Base-by-base conservation (phyloP, 768 basidiomycete species). In the Phanerochaete carnosa region DNA sequence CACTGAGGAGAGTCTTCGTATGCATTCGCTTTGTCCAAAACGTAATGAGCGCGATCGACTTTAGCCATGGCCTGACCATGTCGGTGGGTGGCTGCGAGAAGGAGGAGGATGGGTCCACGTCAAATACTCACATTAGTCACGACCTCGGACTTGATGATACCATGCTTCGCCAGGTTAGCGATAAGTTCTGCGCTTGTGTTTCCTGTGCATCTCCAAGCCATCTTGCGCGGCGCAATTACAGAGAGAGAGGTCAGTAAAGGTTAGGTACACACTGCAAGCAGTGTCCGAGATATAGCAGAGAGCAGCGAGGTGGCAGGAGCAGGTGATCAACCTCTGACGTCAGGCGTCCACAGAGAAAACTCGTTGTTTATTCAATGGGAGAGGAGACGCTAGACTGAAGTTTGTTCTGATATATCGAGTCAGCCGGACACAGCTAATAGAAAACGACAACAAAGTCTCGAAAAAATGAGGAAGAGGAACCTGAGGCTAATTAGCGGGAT, bases 181-280 rank as follows among this genome's bases (percentile, higher is more conserved):
- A 97, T 79, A 47, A 97, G 85, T 64, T 92, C 89, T 19, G 73
- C 66, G 68, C 94, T 95, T 3, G 84, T 83, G 11, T 68, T 73
- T 25, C 93, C 94, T 45, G 76, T 82, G 70, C 88, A 89, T 30
- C 81, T 80, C 94, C 93, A 95, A 39, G 93, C 93, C 93, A 95
- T 94, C 32, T 46, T 65, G 55, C n/a, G n/a, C n/a, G n/a, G n/a
- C n/a, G n/a, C n/a, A n/a, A n/a, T n/a, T n/a, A n/a, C n/a, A 53
- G 28, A n/a, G 29, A 25, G 46, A 49, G 28, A 49, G 15, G 13
- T 30, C 8, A 4, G 49, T 51, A 8, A 25, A 8, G 19, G 45
- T 19, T n/a, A 46, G 33, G 8, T 35, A 15, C 8, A 15, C 15
- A 7, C 8, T 7, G 33, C 33, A 35, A 35, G 33, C 15, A 35